phyloP scores from a whole-genome alignment of 305 asterid species.

The Fraxinus ornus region DNA sequence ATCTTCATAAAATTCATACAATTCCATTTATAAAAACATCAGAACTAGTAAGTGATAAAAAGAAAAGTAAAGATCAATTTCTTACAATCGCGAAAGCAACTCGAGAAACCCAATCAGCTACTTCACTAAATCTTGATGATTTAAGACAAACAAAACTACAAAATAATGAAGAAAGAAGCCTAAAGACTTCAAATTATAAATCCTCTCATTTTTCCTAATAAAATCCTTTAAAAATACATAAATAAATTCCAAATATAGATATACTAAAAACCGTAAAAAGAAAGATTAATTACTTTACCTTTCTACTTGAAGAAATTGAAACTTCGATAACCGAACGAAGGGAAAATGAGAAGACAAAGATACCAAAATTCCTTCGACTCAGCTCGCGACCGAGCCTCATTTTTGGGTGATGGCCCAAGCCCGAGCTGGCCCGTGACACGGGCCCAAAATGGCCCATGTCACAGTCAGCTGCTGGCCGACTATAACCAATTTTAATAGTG shows the following conservation, averaged over 20 bases:
- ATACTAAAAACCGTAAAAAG: conserved; percentile 3
- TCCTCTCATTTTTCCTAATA: background rate
- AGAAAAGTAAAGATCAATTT: background rate
- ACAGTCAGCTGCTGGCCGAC: too few relatives aligned
- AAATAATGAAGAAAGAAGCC: background rate
- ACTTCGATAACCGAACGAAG: background rate
- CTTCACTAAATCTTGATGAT: background rate
- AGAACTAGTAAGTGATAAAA: background rate
- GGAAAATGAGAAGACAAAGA: background rate
- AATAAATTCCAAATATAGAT: background rate
- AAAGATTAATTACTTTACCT: conserved; percentile 21
- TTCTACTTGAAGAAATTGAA: background rate
- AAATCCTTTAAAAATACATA: background rate
- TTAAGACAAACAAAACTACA: background rate
- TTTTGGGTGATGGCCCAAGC: too few relatives aligned
- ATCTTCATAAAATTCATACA: background rate
- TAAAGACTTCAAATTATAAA: background rate
- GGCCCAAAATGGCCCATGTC: too few relatives aligned
- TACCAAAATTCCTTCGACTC: background rate
- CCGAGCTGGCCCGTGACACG: too few relatives aligned
- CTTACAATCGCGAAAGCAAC: background rate
- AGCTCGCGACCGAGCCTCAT: too few relatives aligned
- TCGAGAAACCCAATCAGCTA: background rate
- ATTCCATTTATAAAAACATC: background rate
- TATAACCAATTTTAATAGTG: too few relatives aligned